Base-by-base conservation (phyloP, 768 basidiomycete genomes). In the Suillus brevipes region DNA sequence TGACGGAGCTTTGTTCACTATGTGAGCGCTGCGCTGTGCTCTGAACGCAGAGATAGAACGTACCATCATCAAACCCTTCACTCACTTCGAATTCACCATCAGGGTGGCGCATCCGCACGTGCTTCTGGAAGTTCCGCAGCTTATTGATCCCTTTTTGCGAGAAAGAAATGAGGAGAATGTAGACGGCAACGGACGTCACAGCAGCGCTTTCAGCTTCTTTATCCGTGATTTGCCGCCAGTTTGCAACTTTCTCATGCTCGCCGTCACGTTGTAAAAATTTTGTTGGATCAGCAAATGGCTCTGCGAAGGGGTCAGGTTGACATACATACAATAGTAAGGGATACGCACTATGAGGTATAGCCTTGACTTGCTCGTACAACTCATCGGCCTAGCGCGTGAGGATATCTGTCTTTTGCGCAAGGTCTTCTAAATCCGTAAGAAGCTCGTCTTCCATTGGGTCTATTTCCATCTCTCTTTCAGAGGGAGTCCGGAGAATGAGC, bases 321-420 rank as follows among this genome's bases (percentile, higher is more conserved):
- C 3, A 59, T 25, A n/a, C n/a, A n/a, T n/a, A n/a, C 7, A 40
- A 34, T 14, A 57, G n/a, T 23, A 65, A 34, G 63, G 40, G 63
- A 31, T 64, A 83, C 91, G 47, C 69, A 94, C 91, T 93, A 76
- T 92, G 89, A 25, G 93, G 91, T 42, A 92, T 81, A 18, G 88
- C 90, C 75, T 94, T 94, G 34, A 95, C 91, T 72, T 87, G 89
- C 70, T 93, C 92, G 70, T 93, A 92, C 86, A 97, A 90, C 82
- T 95, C 91, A 68, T 99, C 97, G 25, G 92, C 97, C 87, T 95
- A 97, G 66, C 92, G 90, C 64, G 92, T 91, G 65, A 99, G 79
- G 61, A 96, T 95, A 66, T 92, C 89, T 40, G 97, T 97, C 84
- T 99, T 99, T 82, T 97, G 94, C 40, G 96, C 97, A 4, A 96